phyloP scores from a whole-genome alignment of 2,329 filamentous ascomycete genomes.

The Exophiala sideris region DNA sequence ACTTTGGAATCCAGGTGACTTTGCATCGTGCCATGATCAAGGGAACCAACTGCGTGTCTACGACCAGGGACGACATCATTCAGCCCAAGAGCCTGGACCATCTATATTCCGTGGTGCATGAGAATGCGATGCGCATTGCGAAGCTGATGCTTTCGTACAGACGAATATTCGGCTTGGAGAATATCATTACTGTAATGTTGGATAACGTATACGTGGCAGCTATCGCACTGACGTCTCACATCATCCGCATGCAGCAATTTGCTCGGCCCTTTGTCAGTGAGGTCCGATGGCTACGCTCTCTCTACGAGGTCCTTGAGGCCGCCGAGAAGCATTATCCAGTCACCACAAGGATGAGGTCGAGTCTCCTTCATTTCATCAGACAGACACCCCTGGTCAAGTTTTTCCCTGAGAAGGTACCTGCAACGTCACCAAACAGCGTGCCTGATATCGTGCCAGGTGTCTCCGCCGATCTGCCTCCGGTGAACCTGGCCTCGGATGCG shows the following conservation, averaged over 20 bases:
- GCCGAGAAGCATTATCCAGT: background rate
- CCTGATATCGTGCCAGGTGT: too few species aligned
- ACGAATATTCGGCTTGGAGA: conserved; percentile 6
- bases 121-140: conserved; percentile 1
- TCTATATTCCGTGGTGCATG: background rate
- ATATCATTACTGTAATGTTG: conserved; percentile 1
- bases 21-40: background rate
- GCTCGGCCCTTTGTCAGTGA: background rate
- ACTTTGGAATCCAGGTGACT: background rate
- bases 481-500: too few species aligned
- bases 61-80: background rate
- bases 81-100: background rate
- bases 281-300: background rate
- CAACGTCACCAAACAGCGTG: too few species aligned
- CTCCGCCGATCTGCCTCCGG: too few species aligned
- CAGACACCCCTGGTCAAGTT: too few species aligned
- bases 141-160: background rate
- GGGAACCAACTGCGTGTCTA: background rate
- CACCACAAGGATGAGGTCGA: background rate
- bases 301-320: conserved; percentile 2
- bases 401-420: too few species aligned
- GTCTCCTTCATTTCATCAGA: too few species aligned
- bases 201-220: conserved; percentile 4
- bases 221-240: background rate
- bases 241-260: background rate